Conservation (phyloP, 345 rosid genomes). For the Gossypium raimondii region DNA sequence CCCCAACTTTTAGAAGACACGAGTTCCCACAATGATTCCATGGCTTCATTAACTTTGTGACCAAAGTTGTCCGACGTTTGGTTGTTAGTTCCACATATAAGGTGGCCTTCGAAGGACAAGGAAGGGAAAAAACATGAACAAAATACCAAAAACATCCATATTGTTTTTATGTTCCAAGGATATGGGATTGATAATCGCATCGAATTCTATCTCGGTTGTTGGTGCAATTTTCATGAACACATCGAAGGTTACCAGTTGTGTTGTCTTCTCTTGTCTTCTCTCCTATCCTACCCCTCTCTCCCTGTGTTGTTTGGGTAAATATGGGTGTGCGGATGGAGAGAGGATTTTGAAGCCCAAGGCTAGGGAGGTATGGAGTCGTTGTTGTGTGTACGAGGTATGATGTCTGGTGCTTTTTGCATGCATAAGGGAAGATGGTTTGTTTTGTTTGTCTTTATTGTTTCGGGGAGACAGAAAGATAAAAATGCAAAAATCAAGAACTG, state of each 20-base stretch:
- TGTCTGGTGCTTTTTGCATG: conserved; percentile 7
- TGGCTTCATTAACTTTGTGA: background rate
- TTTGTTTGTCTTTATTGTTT: background rate
- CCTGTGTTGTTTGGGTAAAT: background rate
- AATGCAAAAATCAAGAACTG: background rate
- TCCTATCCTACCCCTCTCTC: background rate
- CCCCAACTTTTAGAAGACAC: background rate
- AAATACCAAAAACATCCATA: background rate
- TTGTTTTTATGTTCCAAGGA: background rate
- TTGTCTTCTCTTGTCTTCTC: background rate
- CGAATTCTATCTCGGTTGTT: background rate
- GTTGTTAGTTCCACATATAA: background rate
- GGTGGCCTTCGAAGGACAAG: background rate
- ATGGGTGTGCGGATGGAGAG: background rate
- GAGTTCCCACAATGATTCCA: background rate
- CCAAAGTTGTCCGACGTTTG: background rate
- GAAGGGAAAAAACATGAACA: background rate
- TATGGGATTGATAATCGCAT: conserved; percentile 3
- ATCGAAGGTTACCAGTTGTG: background rate
- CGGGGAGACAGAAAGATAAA: background rate
- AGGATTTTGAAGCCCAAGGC: background rate
- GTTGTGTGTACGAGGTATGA: background rate
- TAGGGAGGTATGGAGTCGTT: background rate
- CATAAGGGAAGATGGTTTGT: background rate
- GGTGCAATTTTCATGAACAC: background rate